phyloP scores from a whole-genome alignment of 192 early-diverging fungal species.

The Rhizoclosmatium globosum region DNA sequence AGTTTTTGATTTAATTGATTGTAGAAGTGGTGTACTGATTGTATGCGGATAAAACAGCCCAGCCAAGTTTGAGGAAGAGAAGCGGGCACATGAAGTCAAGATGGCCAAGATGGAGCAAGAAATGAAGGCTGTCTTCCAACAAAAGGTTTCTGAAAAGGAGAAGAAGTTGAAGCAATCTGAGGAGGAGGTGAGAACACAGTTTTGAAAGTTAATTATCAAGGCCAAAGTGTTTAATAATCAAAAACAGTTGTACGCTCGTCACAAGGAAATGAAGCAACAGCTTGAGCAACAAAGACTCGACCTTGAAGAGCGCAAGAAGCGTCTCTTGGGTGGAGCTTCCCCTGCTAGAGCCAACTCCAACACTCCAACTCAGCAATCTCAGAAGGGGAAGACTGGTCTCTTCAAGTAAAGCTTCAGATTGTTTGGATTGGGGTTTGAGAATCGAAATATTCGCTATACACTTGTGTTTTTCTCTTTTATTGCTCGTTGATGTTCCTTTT shows the following conservation, averaged over 20 bases:
- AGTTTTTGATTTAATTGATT: neutral
- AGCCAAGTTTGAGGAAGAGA: slow-evolving; percentile 91
- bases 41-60: slow-evolving; percentile 36
- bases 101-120: slow-evolving; percentile 98
- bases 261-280: slow-evolving; percentile 98
- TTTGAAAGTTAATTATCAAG: neutral
- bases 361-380: slow-evolving; percentile 73
- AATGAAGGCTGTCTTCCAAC: slow-evolving; percentile 99
- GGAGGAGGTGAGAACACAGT: slow-evolving; percentile 67
- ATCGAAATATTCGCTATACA: neutral
- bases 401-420: slow-evolving; percentile 52
- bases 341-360: neutral
- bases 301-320: slow-evolving; percentile 94
- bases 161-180: slow-evolving; percentile 97
- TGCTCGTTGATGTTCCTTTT: neutral
- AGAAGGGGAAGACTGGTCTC: slow-evolving; percentile 74
- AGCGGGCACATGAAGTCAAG: slow-evolving; percentile 89
- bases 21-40: neutral
- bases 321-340: slow-evolving; percentile 74
- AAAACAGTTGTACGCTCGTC: slow-evolving; percentile 86
- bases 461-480: neutral
- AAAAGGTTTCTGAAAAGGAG: slow-evolving; percentile 98
- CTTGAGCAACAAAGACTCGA: slow-evolving; percentile 93
- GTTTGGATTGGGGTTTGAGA: slow-evolving; percentile 3
- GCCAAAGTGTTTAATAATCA: slow-evolving; percentile 28